Evolutionary conservation across 1,284 basidiomycete species (phyloP), one percentile per base, ranked within the genome.

Genomic region (Caloboletus firmus): DNA sequence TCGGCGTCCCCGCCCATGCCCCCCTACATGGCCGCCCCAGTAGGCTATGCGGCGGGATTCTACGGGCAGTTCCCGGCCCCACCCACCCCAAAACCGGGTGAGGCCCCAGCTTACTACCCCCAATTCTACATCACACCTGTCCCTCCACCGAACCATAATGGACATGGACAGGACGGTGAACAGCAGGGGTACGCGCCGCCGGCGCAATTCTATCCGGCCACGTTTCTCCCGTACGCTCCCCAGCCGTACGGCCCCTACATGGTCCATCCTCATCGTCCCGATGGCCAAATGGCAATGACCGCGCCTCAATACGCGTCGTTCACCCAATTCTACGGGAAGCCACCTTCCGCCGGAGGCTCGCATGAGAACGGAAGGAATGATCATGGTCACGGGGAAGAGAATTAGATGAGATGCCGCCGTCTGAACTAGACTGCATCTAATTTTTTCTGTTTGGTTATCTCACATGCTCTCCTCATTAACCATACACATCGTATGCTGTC

Each of bases 241-340:
- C 75, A 75, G 62, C 74, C 74, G 46, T 83, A 82, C 64, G 73
- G 75, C 12, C 75, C 75, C 20, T 82, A 81, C 69, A 74, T 82
- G 70, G 71, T 82, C 54, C 71, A 68, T 56, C 67, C 72, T 30
- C 71, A 75, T 59, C 71, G 76, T 52, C 75, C 77, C 42, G 77
- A 76, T 58, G 66, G 70, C 6, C 76, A 73, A 59, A 70, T 76
- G 52, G 52, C 66, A 24, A 68, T 76, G 62, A 42, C 61, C 24
- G n/a, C 60, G 0, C 70, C 71, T 11, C 68, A 67, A 51, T 75
- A 76, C 57, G 65, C 73, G 42, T 55, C 73, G 7, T 76, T 74
- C 49, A 52, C 72, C 10, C 68, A 70, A 4, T 58, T 73, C 44
- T 74, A 72, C 36, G 60, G 62, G 28, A 74, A 72, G 52, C 70